Percentiles rank a stretch among this genome's conserved stretches.
These are phyloP conservation scores for Xylaria sp. DNA, from an alignment of 2,329 filamentous ascomycete species.

Conservation along the genomic window DNA sequence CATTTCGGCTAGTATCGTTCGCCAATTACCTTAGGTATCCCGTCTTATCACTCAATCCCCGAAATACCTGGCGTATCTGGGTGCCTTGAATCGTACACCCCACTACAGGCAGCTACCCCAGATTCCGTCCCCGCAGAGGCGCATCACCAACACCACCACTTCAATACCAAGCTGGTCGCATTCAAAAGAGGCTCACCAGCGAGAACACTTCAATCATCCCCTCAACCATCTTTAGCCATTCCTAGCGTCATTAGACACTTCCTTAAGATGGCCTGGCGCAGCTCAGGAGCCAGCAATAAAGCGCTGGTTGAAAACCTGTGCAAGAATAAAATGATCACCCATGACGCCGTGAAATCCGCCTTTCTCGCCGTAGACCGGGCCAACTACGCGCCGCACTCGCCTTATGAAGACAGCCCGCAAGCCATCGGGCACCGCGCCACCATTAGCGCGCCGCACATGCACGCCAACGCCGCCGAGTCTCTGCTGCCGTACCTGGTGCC, in stretches of 20 bases:
- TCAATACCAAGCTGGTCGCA: background rate
- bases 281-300: conserved; percentile 74
- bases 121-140: conserved; percentile 18
- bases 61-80: too few species aligned
- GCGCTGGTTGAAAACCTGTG: conserved; percentile 81
- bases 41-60: too few species aligned
- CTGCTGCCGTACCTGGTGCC: conserved; percentile 53
- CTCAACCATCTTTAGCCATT: too few species aligned
- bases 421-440: conserved; percentile 61
- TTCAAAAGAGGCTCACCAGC: background rate
- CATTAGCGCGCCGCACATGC: conserved; percentile 67
- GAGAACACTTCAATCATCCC: background rate
- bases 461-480: conserved; percentile 58
- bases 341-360: conserved; percentile 73
- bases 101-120: too few species aligned
- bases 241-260: background rate
- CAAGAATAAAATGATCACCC: conserved; percentile 73
- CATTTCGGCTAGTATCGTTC: too few species aligned
- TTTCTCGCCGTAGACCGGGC: conserved; percentile 86
- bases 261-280: conserved; percentile 84
- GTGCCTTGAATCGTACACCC: too few species aligned
- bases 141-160: background rate
- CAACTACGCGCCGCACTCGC: conserved; percentile 73
- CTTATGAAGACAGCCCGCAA: conserved; percentile 70
- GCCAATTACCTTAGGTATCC: too few species aligned